Base-by-base conservation (phyloP, 352 stramenopile genomes). In the Phytophthora meadii region DNA sequence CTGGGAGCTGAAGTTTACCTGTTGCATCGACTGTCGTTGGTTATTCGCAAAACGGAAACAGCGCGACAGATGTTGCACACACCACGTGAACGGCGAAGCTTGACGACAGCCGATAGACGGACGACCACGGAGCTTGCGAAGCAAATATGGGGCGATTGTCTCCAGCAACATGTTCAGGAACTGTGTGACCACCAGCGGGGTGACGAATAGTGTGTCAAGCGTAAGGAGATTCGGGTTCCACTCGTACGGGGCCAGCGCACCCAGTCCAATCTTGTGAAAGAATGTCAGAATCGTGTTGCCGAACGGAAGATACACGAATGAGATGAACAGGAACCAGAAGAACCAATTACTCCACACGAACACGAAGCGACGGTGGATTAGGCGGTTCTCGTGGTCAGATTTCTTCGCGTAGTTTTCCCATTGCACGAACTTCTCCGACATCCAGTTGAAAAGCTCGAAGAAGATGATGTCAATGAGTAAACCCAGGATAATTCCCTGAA, bases 301-400 rank as follows among this genome's bases (percentile, higher is more conserved):
- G 63, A 95, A 97, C 24, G 89, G 89, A 54, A 97, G 39, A 68
- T 97, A 97, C n/a, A 97, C 84, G 55, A 97, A 97, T 24, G 89
- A 90, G 17, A 97, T 76, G 50, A 95, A 95, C 3, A 97, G 64
- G 54, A 95, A 97, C 89, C 89, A 97, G 57, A 95, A 95, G 69
- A 97, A 97, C 89, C 89, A 95, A 71, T 97, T 97, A 67, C 87
- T 94, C 89, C 89, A 97, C 34, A 95, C 87, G 50, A 97, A 97
- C 8, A 97, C 84, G 53, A 97, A 97, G 36, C 84, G 87, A 15
- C 89, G 86, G 46, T 94, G 88, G 34, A 95, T 94, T 28, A 95
- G 57, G 1, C 87, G 87, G 70, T 94, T 92, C 61, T 96, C 88
- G 60, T 93, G 87, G 39, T 96, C 86, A 11, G 86, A 92, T 64